phyloP scores from a whole-genome alignment of 1,284 basidiomycete species.

The Trametes polyzona region DNA sequence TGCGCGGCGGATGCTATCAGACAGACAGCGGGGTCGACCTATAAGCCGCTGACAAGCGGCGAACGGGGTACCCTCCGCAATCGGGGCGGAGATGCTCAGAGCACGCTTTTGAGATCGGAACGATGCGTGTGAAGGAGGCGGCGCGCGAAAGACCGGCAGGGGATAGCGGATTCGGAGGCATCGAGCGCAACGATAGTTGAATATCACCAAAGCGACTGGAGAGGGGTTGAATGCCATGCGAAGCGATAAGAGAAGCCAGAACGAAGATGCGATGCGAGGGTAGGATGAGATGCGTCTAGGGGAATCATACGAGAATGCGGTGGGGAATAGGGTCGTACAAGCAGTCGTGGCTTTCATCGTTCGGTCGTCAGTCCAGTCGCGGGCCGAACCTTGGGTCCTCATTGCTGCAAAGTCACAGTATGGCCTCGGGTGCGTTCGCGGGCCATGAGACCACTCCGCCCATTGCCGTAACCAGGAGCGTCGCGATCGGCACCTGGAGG shows the following conservation, averaged over 20 bases:
- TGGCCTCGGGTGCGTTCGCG: constrained; percentile 27
- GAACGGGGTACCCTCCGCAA: neutral
- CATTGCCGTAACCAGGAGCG: constrained; percentile 34
- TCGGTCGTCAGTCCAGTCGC: constrained; percentile 20
- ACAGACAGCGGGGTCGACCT: neutral
- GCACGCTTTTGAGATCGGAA: constrained; percentile 17
- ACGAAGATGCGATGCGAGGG: constrained; percentile 19
- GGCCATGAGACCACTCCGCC: constrained; percentile 34
- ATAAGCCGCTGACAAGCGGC: constrained; percentile 3
- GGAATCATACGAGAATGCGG: constrained; percentile 5
- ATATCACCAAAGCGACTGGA: constrained; percentile 18
- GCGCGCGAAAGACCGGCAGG: neutral
- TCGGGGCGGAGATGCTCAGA: neutral
- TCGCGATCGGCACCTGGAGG: constrained; percentile 14
- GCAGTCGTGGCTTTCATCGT: constrained; percentile 26
- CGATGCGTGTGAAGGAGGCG: neutral
- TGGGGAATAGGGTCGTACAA: constrained; percentile 12
- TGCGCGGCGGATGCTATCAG: constrained; percentile 5
- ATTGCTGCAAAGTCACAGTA: constrained; percentile 16
- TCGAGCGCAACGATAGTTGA: constrained; percentile 24
- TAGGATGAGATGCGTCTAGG: constrained; percentile 22
- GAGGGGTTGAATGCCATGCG: constrained; percentile 9
- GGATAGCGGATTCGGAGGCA: constrained; percentile 10
- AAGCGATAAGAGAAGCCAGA: constrained; percentile 14
- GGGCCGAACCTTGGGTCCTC: neutral